Conservation (phyloP, 106 monocot genomes). For the Allium fistulosum region DNA sequence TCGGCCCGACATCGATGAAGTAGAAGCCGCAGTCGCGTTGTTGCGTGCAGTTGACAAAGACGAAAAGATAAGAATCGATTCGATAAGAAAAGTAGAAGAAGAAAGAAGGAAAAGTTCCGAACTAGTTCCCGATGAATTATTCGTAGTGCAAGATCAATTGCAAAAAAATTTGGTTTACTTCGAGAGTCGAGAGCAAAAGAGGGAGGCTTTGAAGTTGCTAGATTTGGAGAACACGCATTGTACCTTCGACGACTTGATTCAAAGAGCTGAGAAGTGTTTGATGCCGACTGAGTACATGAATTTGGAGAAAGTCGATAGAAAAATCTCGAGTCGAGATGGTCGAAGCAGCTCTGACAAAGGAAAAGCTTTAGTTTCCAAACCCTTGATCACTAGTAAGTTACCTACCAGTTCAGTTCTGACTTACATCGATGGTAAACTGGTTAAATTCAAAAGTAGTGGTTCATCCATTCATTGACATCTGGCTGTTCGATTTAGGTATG, state of each 20-base stretch:
- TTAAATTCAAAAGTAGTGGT: too few species aligned
- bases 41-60: slow-evolving; percentile 39
- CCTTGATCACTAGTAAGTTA: neutral
- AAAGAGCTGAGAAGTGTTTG: slow-evolving; percentile 6
- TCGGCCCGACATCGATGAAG: slow-evolving; percentile 42
- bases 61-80: slow-evolving; percentile 23
- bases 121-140: slow-evolving; percentile 1
- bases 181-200: slow-evolving; percentile 11
- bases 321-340: neutral
- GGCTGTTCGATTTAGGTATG: too few species aligned
- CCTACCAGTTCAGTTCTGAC: too few species aligned
- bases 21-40: slow-evolving; percentile 42
- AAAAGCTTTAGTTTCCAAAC: neutral
- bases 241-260: slow-evolving; percentile 10
- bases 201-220: slow-evolving; percentile 10
- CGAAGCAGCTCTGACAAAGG: neutral
- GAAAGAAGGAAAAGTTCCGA: slow-evolving; percentile 9
- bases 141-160: neutral
- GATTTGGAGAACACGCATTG: slow-evolving; percentile 5
- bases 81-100: slow-evolving; percentile 20
- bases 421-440: too few species aligned
- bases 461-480: too few species aligned
- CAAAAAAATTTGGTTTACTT: slow-evolving; percentile 9
- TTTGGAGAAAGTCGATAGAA: neutral
- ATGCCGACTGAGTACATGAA: neutral